Conservation (phyloP, 768 basidiomycete species). For the Lentinus tigrinus region DNA sequence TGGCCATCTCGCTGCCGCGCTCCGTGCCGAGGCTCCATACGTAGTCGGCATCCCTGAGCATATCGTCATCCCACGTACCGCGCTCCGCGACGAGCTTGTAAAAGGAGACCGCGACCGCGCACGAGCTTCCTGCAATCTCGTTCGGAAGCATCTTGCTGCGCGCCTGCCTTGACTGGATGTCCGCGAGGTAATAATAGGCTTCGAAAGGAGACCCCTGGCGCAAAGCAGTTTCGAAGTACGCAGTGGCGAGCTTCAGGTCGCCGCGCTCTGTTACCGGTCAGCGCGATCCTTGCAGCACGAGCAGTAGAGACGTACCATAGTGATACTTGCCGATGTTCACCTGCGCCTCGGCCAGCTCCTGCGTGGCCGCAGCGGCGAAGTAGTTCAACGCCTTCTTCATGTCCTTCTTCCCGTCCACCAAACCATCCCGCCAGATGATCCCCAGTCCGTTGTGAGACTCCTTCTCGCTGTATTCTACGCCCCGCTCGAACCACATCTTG, state of each 20-base stretch:
- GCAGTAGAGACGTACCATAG: conserved; percentile 43
- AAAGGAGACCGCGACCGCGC: conserved; percentile 88
- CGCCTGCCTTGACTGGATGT: conserved; percentile 67
- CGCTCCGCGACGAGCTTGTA: conserved; percentile 91
- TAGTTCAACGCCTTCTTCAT: conserved; percentile 57
- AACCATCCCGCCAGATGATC: conserved; percentile 88
- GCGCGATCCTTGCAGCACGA: neutral
- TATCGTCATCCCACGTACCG: conserved; percentile 83
- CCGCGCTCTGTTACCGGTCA: conserved; percentile 51
- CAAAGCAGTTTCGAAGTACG: conserved; percentile 82
- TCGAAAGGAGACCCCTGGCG: conserved; percentile 90
- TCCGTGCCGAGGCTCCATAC: conserved; percentile 71
- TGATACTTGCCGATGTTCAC: conserved; percentile 86
- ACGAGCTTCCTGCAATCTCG: conserved; percentile 66
- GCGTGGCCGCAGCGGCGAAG: conserved; percentile 78
- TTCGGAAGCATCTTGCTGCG: conserved; percentile 41
- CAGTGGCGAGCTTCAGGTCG: conserved; percentile 63
- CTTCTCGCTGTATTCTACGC: conserved; percentile 73
- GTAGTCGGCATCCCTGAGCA: conserved; percentile 76
- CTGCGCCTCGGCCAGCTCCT: conserved; percentile 90
- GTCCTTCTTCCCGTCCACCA: conserved; percentile 67
- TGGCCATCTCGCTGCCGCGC: conserved; percentile 75
- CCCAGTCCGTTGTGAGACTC: conserved; percentile 91
- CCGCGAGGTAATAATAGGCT: conserved; percentile 90
- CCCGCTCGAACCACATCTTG: conserved; percentile 94